phyloP scores from a whole-genome alignment of 352 stramenopile species.

The Pythium sp. region DNA sequence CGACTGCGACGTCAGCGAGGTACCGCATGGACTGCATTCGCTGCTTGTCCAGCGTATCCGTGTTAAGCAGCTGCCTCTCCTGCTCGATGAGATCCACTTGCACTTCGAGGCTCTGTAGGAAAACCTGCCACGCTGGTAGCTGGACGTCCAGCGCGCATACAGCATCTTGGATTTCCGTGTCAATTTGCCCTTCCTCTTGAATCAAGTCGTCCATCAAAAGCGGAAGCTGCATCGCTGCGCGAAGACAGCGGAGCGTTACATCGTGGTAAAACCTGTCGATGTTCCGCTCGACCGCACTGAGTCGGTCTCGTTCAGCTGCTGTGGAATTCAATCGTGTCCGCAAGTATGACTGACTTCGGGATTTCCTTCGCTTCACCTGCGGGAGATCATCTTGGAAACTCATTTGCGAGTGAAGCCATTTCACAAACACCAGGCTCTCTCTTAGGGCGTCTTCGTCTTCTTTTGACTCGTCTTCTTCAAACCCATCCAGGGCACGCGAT shows the following conservation, averaged over 20 bases:
- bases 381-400: constrained; percentile 42
- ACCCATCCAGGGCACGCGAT: constrained; percentile 14
- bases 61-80: constrained; percentile 38
- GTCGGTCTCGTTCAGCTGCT: constrained; percentile 27
- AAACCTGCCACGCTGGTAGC: constrained; percentile 50
- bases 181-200: constrained; percentile 41
- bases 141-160: constrained; percentile 38
- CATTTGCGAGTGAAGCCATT: constrained; percentile 54
- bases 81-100: constrained; percentile 47
- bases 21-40: constrained; percentile 61
- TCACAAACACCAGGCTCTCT: constrained; percentile 37
- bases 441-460: constrained; percentile 29
- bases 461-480: constrained; percentile 34
- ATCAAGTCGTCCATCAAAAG: constrained; percentile 43
- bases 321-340: constrained; percentile 33
- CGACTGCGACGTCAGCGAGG: constrained; percentile 41
- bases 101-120: constrained; percentile 57
- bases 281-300: constrained; percentile 33
- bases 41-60: constrained; percentile 32
- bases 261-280: constrained; percentile 57
- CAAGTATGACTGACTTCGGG: constrained; percentile 37
- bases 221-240: constrained; percentile 42
- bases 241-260: constrained; percentile 46
- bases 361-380: constrained; percentile 38
- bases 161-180: constrained; percentile 52